Evolutionary conservation across 768 basidiomycete species (phyloP).

Genomic region (Trametes cubensis): DNA sequence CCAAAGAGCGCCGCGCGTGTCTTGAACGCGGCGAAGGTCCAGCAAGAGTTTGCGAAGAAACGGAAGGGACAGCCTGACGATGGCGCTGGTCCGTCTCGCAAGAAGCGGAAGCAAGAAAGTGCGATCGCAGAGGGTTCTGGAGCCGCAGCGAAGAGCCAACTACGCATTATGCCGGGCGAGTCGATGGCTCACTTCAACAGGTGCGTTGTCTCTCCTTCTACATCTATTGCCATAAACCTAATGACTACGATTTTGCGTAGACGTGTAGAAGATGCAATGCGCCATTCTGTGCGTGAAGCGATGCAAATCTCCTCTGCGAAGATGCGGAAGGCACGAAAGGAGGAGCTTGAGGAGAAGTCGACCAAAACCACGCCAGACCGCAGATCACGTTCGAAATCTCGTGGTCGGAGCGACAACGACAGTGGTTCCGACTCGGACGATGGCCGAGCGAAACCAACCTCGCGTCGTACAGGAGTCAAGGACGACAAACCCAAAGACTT

Average conservation of each 20-base stretch:
- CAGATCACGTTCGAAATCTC: not conserved
- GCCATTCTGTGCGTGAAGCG: constrained; percentile 62
- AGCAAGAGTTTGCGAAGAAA: constrained; percentile 55
- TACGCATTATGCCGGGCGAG: constrained; percentile 66
- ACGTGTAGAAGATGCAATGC: constrained; percentile 74
- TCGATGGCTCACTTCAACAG: constrained; percentile 76
- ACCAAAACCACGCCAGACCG: constrained; percentile 1
- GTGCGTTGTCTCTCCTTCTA: constrained; percentile 42
- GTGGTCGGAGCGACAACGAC: constrained; percentile 10
- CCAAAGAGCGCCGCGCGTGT: constrained; percentile 72
- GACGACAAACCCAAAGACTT: constrained; percentile 49
- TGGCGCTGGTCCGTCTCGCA: constrained; percentile 22
- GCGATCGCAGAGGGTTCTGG: constrained; percentile 5
- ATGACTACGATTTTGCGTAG: constrained; percentile 42
- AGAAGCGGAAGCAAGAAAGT: constrained; percentile 34
- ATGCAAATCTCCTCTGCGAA: constrained; percentile 58
- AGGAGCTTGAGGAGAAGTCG: constrained; percentile 29
- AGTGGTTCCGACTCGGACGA: constrained; percentile 7
- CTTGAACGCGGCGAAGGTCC: constrained; percentile 61
- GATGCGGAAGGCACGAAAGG: constrained; percentile 48
- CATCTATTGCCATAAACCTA: not conserved
- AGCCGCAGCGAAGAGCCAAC: constrained; percentile 12
- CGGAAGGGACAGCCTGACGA: constrained; percentile 37
- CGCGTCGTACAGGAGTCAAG: constrained; percentile 4
- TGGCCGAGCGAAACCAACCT: not conserved